A percentile compares a stretch with the other conserved stretches of the same genome.
Evolutionary conservation across 2,329 filamentous ascomycete species (phyloP).

Genomic region (Parastagonospora nodorum): DNA sequence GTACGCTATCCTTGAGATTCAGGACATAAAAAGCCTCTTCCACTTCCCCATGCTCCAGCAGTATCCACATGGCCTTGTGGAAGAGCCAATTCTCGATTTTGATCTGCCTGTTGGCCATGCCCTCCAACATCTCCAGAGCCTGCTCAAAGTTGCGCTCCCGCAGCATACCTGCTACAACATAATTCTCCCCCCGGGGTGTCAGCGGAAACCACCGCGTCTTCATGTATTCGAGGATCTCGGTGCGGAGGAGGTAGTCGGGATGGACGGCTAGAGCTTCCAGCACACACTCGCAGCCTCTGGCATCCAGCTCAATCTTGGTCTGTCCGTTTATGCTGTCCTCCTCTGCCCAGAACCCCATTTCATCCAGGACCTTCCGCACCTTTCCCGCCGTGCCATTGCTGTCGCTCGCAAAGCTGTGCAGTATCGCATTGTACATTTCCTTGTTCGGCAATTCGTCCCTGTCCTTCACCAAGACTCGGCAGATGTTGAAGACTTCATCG

Average conservation of each 20-base stretch:
- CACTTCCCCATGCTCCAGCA: conserved; percentile 73
- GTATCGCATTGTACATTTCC: conserved; percentile 73
- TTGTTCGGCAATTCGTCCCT: conserved; percentile 61
- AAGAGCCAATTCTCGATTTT: conserved; percentile 73
- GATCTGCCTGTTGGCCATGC: conserved; percentile 64
- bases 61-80: conserved; percentile 74
- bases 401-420: conserved; percentile 71
- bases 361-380: conserved; percentile 68
- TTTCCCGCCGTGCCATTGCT: conserved; percentile 68
- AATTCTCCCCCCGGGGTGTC: conserved; percentile 66
- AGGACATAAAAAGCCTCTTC: conserved; percentile 77
- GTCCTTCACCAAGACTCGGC: conserved; percentile 64
- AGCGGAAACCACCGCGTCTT: conserved; percentile 71
- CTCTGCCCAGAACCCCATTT: conserved; percentile 62
- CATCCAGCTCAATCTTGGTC: conserved; percentile 66
- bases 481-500: conserved; percentile 48
- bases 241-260: conserved; percentile 79
- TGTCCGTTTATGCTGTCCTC: conserved; percentile 27
- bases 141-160: conserved; percentile 83
- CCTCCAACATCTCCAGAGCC: conserved; percentile 71
- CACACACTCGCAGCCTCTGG: conserved; percentile 71
- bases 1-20: conserved; percentile 44
- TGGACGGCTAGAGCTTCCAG: conserved; percentile 79
- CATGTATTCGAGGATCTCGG: conserved; percentile 74
- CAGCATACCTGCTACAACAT: conserved; percentile 73